A percentile compares a stretch with the other conserved stretches of the same genome.
Evolutionary conservation across 768 basidiomycete genomes (phyloP).

Genomic region (Agaricus bisporus): DNA sequence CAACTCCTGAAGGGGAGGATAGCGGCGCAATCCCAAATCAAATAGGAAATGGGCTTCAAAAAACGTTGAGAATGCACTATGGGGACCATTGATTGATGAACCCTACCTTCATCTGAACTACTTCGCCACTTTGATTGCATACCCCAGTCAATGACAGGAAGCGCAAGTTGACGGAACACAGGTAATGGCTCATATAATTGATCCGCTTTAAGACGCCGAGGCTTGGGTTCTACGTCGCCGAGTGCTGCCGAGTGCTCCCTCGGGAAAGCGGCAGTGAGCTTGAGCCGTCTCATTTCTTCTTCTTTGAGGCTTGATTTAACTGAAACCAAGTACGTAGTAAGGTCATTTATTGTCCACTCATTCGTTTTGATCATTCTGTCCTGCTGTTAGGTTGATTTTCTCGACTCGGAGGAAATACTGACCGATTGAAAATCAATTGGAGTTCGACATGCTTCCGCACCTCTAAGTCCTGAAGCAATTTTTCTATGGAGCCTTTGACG

Average conservation of each 20-base stretch:
- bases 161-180: conserved; percentile 58
- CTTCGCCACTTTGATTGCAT: conserved; percentile 69
- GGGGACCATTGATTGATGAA: neutral
- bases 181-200: conserved; percentile 85
- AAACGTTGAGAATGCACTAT: neutral
- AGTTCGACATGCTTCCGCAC: conserved; percentile 90
- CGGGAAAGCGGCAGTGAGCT: conserved; percentile 74
- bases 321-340: conserved; percentile 83
- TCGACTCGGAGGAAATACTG: conserved; percentile 8
- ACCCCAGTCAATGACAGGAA: conserved; percentile 90
- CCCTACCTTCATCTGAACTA: conserved; percentile 79
- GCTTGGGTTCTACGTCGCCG: conserved; percentile 24
- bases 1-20: conserved; percentile 61
- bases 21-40: conserved; percentile 59
- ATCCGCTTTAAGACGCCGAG: conserved; percentile 50
- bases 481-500: conserved; percentile 70
- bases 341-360: conserved; percentile 81
- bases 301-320: conserved; percentile 51
- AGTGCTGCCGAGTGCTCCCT: conserved; percentile 35
- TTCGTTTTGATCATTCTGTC: conserved; percentile 85
- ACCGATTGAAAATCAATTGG: conserved; percentile 90
- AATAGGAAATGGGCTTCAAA: conserved; percentile 72
- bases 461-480: conserved; percentile 64
- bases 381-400: neutral
- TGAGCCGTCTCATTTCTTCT: conserved; percentile 44